A percentile compares a stretch with the other conserved stretches of the same genome.
These are phyloP conservation scores for Ustilago cynodontis DNA, from an alignment of 1,284 basidiomycete genomes.

Conservation along the genomic window DNA sequence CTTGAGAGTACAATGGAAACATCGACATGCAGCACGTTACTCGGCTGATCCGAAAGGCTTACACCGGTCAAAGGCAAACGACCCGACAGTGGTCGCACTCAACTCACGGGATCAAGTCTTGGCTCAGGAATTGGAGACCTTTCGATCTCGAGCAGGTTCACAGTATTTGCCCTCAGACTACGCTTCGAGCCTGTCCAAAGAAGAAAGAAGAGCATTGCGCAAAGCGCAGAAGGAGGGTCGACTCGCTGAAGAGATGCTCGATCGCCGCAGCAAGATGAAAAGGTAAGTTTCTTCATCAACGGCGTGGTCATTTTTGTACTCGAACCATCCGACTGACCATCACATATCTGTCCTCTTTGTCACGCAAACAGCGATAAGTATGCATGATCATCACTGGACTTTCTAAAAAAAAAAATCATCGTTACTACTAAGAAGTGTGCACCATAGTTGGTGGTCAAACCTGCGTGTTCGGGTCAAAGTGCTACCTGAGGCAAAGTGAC, in stretches of 20 bases:
- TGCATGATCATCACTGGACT: slow-evolving; percentile 3
- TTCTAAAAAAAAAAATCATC: not conserved
- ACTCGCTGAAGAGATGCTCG: slow-evolving; percentile 65
- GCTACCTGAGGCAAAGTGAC: slow-evolving; percentile 30
- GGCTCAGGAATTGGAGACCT: slow-evolving; percentile 31
- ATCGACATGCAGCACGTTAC: slow-evolving; percentile 54
- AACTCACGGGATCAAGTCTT: slow-evolving; percentile 26
- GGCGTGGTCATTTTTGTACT: no score
- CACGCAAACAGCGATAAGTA: slow-evolving; percentile 6
- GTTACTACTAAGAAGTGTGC: not conserved
- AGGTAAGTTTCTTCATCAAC: slow-evolving; percentile 31
- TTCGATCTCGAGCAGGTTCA: slow-evolving; percentile 35
- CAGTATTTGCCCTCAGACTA: slow-evolving; percentile 40
- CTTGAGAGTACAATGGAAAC: slow-evolving; percentile 62
- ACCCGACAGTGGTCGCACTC: slow-evolving; percentile 27
- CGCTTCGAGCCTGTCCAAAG: slow-evolving; percentile 22
- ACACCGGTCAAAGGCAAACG: slow-evolving; percentile 20
- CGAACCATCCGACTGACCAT: slow-evolving; percentile 4
- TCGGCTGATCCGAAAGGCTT: slow-evolving; percentile 10
- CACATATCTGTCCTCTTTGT: not conserved
- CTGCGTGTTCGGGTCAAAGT: slow-evolving; percentile 4
- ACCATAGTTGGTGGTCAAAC: not conserved
- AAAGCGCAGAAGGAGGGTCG: slow-evolving; percentile 61
- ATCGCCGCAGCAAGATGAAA: slow-evolving; percentile 59
- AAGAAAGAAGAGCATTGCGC: slow-evolving; percentile 51